Conservation (phyloP, 1,139 yeast genomes). For the Candida sp. region DNA sequence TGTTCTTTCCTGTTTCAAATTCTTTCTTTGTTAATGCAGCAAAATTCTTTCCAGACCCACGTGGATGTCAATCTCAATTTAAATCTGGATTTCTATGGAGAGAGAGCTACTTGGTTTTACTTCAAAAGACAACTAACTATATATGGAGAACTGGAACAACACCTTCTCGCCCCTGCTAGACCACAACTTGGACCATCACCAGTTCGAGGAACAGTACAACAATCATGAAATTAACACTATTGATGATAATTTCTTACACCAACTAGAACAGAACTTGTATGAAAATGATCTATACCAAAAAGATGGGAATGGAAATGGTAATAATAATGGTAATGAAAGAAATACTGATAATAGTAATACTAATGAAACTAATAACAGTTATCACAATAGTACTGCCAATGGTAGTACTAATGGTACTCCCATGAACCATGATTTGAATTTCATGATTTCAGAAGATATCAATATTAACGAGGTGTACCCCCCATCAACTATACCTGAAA, state of each 20-base stretch:
- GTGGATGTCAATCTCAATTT: background rate
- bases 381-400: constrained; percentile 4
- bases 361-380: background rate
- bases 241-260: constrained; percentile 16
- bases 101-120: background rate
- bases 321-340: constrained; percentile 3
- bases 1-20: too few species aligned
- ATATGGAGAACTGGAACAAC: constrained; percentile 2
- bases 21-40: background rate
- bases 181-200: constrained; percentile 1
- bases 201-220: constrained; percentile 1
- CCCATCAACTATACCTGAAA: constrained; percentile 5
- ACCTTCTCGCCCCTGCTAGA: constrained; percentile 1
- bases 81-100: background rate
- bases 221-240: constrained; percentile 3
- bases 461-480: constrained; percentile 10
- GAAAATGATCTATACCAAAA: constrained; percentile 10
- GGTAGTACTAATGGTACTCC: background rate
- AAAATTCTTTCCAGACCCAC: background rate
- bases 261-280: constrained; percentile 22
- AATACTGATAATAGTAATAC: background rate
- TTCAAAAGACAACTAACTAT: background rate
- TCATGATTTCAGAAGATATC: constrained; percentile 27
- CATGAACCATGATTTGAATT: constrained; percentile 14
- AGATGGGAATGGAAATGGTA: constrained; percentile 3